Percentiles rank a stretch among this genome's conserved stretches.
These are phyloP conservation scores for Hanseniaspora singularis DNA, from an alignment of 805 yeast species.

Conservation along the genomic window DNA sequence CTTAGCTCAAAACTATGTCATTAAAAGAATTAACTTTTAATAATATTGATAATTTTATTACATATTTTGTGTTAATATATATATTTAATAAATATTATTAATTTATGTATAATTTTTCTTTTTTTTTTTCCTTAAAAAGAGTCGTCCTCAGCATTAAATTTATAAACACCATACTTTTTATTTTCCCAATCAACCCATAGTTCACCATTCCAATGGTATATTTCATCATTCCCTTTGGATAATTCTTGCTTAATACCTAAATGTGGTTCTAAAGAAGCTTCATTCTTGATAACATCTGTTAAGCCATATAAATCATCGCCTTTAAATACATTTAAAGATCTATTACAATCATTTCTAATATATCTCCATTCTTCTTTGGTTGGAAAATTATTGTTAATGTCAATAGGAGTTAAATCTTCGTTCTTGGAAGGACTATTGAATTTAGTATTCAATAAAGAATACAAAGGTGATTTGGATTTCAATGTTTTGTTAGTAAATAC, in stretches of 20 bases:
- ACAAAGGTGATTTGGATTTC: conserved; percentile 12
- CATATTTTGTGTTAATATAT: no score
- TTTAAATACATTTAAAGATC: conserved; percentile 12
- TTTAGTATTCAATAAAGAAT: conserved; percentile 1
- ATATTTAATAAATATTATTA: no score
- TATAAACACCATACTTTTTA: conserved; percentile 23
- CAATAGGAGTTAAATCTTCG: conserved; percentile 7
- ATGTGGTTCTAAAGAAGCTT: neutral
- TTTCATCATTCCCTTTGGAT: neutral
- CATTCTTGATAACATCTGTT: conserved; percentile 4
- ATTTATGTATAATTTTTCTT: neutral
- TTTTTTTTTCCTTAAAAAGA: neutral
- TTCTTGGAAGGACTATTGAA: conserved; percentile 12
- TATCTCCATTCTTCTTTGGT: conserved; percentile 12
- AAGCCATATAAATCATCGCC: conserved; percentile 11
- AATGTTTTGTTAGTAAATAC: conserved; percentile 11
- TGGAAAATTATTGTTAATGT: conserved; percentile 11
- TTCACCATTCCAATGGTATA: conserved; percentile 17
- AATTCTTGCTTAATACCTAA: conserved; percentile 5
- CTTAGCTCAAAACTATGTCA: conserved; percentile 80
- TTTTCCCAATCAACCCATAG: conserved; percentile 31
- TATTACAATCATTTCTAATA: conserved; percentile 10
- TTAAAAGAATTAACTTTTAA: conserved; percentile 57
- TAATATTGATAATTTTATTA: no score
- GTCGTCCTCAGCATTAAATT: neutral